Base-by-base conservation (phyloP, 2,329 filamentous ascomycete species). In the Biscogniauxia marginata region DNA sequence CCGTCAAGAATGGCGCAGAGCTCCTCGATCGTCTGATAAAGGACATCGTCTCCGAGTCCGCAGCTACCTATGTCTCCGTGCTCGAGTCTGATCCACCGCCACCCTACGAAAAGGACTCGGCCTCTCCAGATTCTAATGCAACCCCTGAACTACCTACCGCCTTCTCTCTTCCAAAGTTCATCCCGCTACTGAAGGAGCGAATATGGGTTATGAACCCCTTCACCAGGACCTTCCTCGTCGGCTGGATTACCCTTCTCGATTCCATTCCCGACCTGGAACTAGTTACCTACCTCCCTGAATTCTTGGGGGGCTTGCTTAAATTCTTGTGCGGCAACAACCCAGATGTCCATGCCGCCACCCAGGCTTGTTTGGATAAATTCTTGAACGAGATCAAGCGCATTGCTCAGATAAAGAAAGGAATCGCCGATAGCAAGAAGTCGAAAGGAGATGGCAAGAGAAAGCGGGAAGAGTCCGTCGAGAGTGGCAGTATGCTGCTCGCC, bases 1-100 rank as follows among this genome's bases (percentile, higher is more conserved):
- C 93, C 0, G 96, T 99, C 56, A 99, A 99, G 75, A 99, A 99
- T 70, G 95, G 95, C 23, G 95, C 95, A 20, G 95, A 99, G 72
- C 82, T 99, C 49, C 82, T 99, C 7, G 95, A 99, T 74, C 89
- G 95, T 24, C 82, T 99, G 49, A 87, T 99, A 69, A 97, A 97
- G 74, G 93, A 98, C 67, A 96, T 98, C 59, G 92, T 98, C 3
- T 90, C 93, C 2, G 93, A 98, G 74, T 96, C 93, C 5, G 93
- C 93, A 13, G 90, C 93, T 46, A 95, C 92, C 4, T 99, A 99
- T 71, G 87, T 98, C 6, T 98, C 95, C 0, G 84, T 97, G 8
- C 78, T 99, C 21, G 89, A 96, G 54, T 53, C 57, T n/a, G 54
- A 55, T 11, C 51, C 59, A 62, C 77, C 82, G 30, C 75, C 83